These are phyloP conservation scores for Chaetomium tenue DNA, from an alignment of 495 filamentous ascomycete genomes.

Conservation along the genomic window DNA sequence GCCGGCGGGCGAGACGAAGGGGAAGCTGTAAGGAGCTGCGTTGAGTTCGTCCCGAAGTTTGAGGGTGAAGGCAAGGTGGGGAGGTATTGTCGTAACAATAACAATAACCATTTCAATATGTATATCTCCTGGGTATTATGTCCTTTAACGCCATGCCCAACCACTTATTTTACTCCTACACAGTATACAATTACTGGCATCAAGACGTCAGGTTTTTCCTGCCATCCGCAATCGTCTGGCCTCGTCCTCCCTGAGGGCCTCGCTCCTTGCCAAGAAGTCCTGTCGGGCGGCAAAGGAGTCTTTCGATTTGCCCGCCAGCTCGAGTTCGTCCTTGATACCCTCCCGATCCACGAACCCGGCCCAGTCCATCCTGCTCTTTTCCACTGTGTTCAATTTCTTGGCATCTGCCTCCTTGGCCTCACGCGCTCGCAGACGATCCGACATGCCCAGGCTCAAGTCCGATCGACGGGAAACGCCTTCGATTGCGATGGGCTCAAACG, in stretches of 20 bases:
- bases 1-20: conserved; percentile 24
- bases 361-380: conserved; percentile 95
- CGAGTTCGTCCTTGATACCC: conserved; percentile 88
- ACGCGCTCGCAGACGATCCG: conserved; percentile 39
- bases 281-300: conserved; percentile 77
- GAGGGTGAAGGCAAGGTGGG: not conserved
- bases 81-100: not conserved
- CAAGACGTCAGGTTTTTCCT: conserved; percentile 38
- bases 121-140: conserved; percentile 3
- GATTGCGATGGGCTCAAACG: conserved; percentile 70
- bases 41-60: not conserved
- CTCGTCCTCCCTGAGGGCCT: conserved; percentile 74
- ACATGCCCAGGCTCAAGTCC: conserved; percentile 52
- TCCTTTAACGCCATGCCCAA: not conserved
- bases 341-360: conserved; percentile 88
- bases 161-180: not conserved
- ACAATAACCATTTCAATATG: not conserved
- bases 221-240: conserved; percentile 61
- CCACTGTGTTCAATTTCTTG: conserved; percentile 90
- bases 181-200: not conserved
- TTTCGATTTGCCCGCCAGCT: conserved; percentile 78
- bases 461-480: conserved; percentile 45
- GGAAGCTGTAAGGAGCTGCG: conserved; percentile 26
- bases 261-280: conserved; percentile 85
- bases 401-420: conserved; percentile 53